Conservation (phyloP, 495 filamentous ascomycete genomes). For the Aspergillus olivimuriae region DNA sequence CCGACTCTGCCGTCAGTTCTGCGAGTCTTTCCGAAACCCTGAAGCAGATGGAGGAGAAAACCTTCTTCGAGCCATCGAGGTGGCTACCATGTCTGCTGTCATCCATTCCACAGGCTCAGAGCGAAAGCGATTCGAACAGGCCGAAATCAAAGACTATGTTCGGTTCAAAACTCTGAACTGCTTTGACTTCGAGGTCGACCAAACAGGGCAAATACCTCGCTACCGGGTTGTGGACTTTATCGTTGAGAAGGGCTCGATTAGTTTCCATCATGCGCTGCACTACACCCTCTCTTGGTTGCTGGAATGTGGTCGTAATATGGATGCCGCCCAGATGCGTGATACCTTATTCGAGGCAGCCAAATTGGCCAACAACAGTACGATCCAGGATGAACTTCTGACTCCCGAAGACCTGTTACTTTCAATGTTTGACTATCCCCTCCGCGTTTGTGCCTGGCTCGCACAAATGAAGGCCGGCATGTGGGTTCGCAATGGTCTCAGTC, state of each 20-base stretch:
- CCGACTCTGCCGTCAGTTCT: constrained; percentile 77
- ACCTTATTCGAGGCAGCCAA: constrained; percentile 54
- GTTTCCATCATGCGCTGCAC: constrained; percentile 96
- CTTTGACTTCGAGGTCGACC: constrained; percentile 70
- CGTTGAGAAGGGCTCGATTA: constrained; percentile 83
- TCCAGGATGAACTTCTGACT: constrained; percentile 21
- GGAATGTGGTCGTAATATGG: constrained; percentile 77
- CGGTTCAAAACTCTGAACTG: constrained; percentile 69
- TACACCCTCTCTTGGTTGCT: constrained; percentile 97
- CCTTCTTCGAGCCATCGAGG: constrained; percentile 66
- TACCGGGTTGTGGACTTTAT: constrained; percentile 75
- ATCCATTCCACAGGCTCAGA: constrained; percentile 86
- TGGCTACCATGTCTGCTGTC: constrained; percentile 70
- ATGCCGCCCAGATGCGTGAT: constrained; percentile 52
- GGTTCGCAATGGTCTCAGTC: constrained; percentile 94
- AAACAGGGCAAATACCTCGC: constrained; percentile 30
- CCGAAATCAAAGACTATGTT: constrained; percentile 80
- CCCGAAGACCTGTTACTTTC: constrained; percentile 78
- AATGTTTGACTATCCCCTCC: constrained; percentile 85
- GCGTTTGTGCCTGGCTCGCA: constrained; percentile 91
- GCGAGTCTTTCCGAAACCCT: constrained; percentile 72
- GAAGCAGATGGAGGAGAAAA: constrained; percentile 52
- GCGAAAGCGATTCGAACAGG: constrained; percentile 74
- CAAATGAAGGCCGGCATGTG: constrained; percentile 99
- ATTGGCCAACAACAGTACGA: constrained; percentile 25